Percentiles rank a stretch among this genome's conserved stretches.
Evolutionary conservation across 306 rosid genomes (phyloP).

Genomic region (Potentilla sterilis): DNA sequence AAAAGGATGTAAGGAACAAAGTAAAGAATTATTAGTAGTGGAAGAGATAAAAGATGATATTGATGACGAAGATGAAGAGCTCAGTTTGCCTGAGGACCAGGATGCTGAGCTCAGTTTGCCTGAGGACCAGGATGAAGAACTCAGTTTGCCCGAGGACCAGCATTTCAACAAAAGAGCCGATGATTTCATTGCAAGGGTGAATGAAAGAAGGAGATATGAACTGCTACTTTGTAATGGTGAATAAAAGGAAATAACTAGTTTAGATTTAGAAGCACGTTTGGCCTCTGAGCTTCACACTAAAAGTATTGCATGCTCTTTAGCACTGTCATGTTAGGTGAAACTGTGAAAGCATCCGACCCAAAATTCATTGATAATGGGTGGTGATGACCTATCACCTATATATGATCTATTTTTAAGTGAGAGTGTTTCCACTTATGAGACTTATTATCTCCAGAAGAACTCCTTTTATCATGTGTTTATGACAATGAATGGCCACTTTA

Average conservation of each 20-base stretch:
- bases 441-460: not conserved
- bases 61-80: slow-evolving; percentile 8
- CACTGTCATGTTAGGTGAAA: not conserved
- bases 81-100: slow-evolving; percentile 29
- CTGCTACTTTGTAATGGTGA: slow-evolving; percentile 30
- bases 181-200: slow-evolving; percentile 80
- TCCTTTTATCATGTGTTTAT: not conserved
- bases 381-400: slow-evolving; percentile 7
- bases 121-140: slow-evolving; percentile 25
- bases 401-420: not conserved
- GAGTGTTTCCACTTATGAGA: not conserved
- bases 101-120: slow-evolving; percentile 12
- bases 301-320: slow-evolving; percentile 7
- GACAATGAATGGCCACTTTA: not conserved
- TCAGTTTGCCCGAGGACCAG: slow-evolving; percentile 29
- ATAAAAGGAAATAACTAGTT: not conserved
- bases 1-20: slow-evolving; percentile 16
- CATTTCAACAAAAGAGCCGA: slow-evolving; percentile 79
- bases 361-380: not conserved
- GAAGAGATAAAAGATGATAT: slow-evolving; percentile 14
- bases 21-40: slow-evolving; percentile 10
- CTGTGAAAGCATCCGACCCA: not conserved
- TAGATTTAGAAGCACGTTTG: not conserved
- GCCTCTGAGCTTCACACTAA: not conserved
- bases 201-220: slow-evolving; percentile 58